These are phyloP conservation scores for Physaria fendleri DNA, from an alignment of 345 rosid genomes.

Conservation along the genomic window DNA sequence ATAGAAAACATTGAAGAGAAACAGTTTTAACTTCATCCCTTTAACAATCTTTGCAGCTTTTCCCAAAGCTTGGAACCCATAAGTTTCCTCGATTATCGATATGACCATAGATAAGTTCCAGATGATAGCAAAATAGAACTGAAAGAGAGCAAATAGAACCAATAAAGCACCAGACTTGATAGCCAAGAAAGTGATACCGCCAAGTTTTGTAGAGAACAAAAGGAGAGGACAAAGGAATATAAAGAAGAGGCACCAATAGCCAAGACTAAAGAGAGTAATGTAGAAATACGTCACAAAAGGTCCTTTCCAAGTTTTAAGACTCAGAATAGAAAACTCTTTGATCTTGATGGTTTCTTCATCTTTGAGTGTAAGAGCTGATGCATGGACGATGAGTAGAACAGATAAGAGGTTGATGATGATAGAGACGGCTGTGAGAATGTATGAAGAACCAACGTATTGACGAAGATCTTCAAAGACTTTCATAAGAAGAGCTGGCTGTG, in stretches of 20 bases:
- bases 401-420: slow-evolving; percentile 23
- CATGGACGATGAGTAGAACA: slow-evolving; percentile 26
- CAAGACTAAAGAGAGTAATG: slow-evolving; percentile 26
- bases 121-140: slow-evolving; percentile 31
- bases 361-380: slow-evolving; percentile 27
- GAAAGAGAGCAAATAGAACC: slow-evolving; percentile 16
- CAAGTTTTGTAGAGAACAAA: background rate
- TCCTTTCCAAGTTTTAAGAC: slow-evolving; percentile 31
- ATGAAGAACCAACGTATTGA: slow-evolving; percentile 13
- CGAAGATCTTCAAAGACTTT: slow-evolving; percentile 20
- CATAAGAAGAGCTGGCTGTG: slow-evolving; percentile 22
- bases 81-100: slow-evolving; percentile 45
- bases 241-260: slow-evolving; percentile 27
- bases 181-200: background rate
- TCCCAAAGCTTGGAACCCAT: slow-evolving; percentile 46
- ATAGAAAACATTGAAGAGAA: slow-evolving; percentile 36
- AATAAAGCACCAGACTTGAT: background rate
- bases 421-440: slow-evolving; percentile 7
- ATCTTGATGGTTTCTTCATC: slow-evolving; percentile 24
- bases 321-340: slow-evolving; percentile 22
- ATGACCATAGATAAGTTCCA: slow-evolving; percentile 47
- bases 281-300: slow-evolving; percentile 41
- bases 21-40: slow-evolving; percentile 41
- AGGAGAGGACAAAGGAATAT: slow-evolving; percentile 14
- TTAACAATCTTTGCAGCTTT: slow-evolving; percentile 48